Conservation (phyloP, 2,329 filamentous ascomycete genomes). For the Monosporascus sp. region DNA sequence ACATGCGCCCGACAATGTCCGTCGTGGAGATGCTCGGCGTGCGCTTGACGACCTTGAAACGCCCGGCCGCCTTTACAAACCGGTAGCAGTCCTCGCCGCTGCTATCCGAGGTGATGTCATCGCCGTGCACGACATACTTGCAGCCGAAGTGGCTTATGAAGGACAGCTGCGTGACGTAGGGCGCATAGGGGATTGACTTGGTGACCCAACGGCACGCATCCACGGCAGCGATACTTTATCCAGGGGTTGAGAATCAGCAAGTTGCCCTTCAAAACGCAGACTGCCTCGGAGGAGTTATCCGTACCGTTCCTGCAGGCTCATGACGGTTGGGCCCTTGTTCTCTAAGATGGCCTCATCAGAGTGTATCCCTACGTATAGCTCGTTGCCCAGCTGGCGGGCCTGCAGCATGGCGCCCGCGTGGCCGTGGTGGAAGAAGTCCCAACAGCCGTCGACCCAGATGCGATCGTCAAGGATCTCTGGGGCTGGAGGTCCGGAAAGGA, state of each 20-base stretch:
- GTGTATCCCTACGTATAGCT: slow-evolving; percentile 89
- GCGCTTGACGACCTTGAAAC: slow-evolving; percentile 95
- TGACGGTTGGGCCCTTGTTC: slow-evolving; percentile 97
- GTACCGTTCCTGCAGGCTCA: slow-evolving; percentile 84
- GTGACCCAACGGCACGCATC: slow-evolving; percentile 96
- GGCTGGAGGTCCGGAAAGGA: slow-evolving; percentile 33
- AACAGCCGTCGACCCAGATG: slow-evolving; percentile 98
- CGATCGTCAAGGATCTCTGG: slow-evolving; percentile 60
- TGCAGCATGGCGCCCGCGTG: slow-evolving; percentile 97
- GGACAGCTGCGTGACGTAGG: slow-evolving; percentile 87
- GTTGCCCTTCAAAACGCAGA: slow-evolving; percentile 15
- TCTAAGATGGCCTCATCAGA: slow-evolving; percentile 92
- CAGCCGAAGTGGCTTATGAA: slow-evolving; percentile 97
- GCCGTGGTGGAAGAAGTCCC: slow-evolving; percentile 98
- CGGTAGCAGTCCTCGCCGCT: slow-evolving; percentile 95
- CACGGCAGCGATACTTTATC: slow-evolving; percentile 70
- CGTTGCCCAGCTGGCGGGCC: slow-evolving; percentile 81
- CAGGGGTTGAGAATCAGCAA: slow-evolving; percentile 18
- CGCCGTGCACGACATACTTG: slow-evolving; percentile 91
- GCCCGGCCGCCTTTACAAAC: slow-evolving; percentile 87
- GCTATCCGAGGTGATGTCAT: slow-evolving; percentile 94
- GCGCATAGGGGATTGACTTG: slow-evolving; percentile 73
- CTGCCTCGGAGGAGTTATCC: slow-evolving; percentile 13
- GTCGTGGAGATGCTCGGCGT: slow-evolving; percentile 97
- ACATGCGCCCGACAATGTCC: slow-evolving; percentile 95